Conservation (phyloP, 768 basidiomycete genomes). For the Trametes cingulata region DNA sequence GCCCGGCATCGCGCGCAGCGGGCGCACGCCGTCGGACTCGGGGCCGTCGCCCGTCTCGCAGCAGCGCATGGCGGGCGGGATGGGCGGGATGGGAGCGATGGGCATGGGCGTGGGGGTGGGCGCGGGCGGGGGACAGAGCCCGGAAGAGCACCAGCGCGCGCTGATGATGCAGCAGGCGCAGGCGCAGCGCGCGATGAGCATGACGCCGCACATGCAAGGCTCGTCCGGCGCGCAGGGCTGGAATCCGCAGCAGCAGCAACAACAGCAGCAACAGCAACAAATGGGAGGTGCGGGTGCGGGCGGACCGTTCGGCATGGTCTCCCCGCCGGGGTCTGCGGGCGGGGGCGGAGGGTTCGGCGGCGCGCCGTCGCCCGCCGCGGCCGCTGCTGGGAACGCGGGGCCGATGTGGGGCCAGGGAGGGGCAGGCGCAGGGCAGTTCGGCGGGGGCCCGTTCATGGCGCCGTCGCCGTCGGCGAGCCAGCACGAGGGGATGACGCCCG, state of each 20-base stretch:
- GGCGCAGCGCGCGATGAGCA: constrained; percentile 29
- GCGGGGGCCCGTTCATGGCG: constrained; percentile 24
- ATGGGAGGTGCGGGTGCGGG: too few relatives aligned
- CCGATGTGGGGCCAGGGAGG: constrained; percentile 19
- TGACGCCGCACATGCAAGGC: constrained; percentile 40
- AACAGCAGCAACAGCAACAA: constrained; percentile 17
- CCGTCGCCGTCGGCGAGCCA: constrained; percentile 26
- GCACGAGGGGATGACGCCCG: constrained; percentile 27
- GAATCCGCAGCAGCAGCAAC: constrained; percentile 18
- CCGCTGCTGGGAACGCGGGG: constrained; percentile 14
- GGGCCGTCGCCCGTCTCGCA: constrained; percentile 46
- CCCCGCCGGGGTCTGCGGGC: constrained; percentile 18
- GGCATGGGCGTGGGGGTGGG: too few relatives aligned
- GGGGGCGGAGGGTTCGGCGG: constrained; percentile 1
- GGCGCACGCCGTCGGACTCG: constrained; percentile 73
- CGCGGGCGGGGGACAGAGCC: constrained; percentile 46
- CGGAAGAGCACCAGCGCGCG: constrained; percentile 39
- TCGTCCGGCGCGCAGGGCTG: constrained; percentile 39
- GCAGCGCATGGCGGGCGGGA: constrained; percentile 30
- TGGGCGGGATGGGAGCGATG: too few relatives aligned
- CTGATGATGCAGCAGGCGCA: constrained; percentile 37
- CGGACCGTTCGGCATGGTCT: constrained; percentile 18
- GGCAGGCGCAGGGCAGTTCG: constrained; percentile 6
- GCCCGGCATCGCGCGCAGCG: constrained; percentile 74
- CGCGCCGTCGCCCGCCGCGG: constrained; percentile 21